These are phyloP conservation scores for Suaeda aralocaspica DNA, from an alignment of 148 eudicot genomes.

Conservation along the genomic window DNA sequence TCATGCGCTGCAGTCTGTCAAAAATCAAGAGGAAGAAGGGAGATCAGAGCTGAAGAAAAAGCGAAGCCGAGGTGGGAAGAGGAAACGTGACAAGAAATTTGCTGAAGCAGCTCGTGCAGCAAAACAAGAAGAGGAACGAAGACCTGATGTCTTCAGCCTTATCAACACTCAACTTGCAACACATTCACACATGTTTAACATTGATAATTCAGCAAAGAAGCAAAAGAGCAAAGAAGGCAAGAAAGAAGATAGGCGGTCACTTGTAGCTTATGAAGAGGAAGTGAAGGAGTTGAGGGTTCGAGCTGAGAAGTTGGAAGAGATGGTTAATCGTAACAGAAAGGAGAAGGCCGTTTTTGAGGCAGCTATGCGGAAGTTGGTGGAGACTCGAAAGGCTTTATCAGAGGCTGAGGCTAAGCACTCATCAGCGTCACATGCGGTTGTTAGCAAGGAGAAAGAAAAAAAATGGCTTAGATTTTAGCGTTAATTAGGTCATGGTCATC, in stretches of 20 bases:
- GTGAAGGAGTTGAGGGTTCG: conserved; percentile 60
- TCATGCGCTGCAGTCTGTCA: conserved; percentile 46
- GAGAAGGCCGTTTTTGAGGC: conserved; percentile 86
- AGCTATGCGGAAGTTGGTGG: conserved; percentile 68
- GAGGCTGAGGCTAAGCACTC: conserved; percentile 69
- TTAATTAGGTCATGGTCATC: neutral
- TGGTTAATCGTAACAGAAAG: conserved; percentile 69
- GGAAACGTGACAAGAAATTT: conserved; percentile 81
- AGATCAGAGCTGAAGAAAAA: conserved; percentile 41
- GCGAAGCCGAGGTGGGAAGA: conserved; percentile 84
- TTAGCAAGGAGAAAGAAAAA: conserved; percentile 76
- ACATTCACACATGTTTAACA: conserved; percentile 41
- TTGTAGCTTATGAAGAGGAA: conserved; percentile 79
- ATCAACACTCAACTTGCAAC: conserved; percentile 78
- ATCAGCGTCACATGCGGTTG: conserved; percentile 69
- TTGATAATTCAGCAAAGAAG: conserved; percentile 37
- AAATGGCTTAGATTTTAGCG: conserved; percentile 83
- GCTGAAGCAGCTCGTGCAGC: conserved; percentile 70
- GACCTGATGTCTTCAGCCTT: conserved; percentile 75
- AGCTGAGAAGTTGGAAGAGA: conserved; percentile 72
- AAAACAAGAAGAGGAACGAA: conserved; percentile 54
- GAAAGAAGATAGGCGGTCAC: conserved; percentile 68
- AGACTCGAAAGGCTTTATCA: conserved; percentile 58
- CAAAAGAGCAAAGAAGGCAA: conserved; percentile 42
- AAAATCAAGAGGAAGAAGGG: conserved; percentile 31